Evolutionary conservation across 768 basidiomycete species (phyloP), one percentile per base, ranked within the genome.

Genomic region (Amanita rubescens): DNA sequence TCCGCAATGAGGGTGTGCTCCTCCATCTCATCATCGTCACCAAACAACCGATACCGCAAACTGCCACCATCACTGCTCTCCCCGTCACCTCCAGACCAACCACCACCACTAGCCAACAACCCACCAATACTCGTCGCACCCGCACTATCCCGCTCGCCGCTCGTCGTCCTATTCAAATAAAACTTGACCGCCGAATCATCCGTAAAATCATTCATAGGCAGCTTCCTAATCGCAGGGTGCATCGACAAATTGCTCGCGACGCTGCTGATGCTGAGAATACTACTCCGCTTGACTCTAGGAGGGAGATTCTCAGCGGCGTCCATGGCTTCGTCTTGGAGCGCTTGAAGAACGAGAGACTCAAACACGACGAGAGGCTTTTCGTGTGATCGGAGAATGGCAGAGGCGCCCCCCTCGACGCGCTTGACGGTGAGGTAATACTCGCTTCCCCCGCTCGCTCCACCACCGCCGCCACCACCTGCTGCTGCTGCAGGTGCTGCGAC

Each of bases 131-230:
- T 17, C n/a, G 10, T 15, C 27, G 17, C 24, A 6, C 12, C 42
- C 22, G n/a, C n/a, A n/a, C 45, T 47, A 32, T 34, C 46, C 46
- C 46, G 19, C 25, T 48, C 38, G 7, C 30, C 37, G 22, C 27
- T 24, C 78, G 73, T 51, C 90, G 75, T n/a, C n/a, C n/a, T n/a
- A 66, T 97, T 93, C 58, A 98, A 68, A 69, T 96, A 99, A 68
- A 98, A 88, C 68, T 97, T 98, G 70, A 98, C 94, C 0, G 87
- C 85, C 3, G 94, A 93, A 64, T 98, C 96, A 60, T 99, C 96
- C 39, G 90, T 90, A 64, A 94, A 98, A 65, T 98, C 96, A 61
- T 94, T 96, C 92, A 96, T 95, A 42, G 89, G 83, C 37, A 98
- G 72, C 65, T 89, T 90, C 63, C 82, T 85, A 68, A 98, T 99